Evolutionary conservation across 2,329 filamentous ascomycete genomes (phyloP).

Genomic region (Talaromyces sp.): DNA sequence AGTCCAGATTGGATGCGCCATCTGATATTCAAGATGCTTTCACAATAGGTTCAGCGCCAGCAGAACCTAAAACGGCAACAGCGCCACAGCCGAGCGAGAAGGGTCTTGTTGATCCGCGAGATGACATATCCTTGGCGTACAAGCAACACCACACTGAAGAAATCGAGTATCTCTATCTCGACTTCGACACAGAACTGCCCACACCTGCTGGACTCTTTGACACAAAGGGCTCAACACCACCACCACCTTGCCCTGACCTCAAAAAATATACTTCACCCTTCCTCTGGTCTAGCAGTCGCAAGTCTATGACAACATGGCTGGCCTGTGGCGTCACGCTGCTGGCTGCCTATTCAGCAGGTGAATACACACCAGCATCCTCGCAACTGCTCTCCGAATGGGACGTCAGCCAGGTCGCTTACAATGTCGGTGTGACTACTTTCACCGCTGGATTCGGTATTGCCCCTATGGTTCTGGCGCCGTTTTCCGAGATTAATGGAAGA

Average conservation of each 20-base stretch:
- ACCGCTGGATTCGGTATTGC: constrained; percentile 76
- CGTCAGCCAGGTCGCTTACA: constrained; percentile 62
- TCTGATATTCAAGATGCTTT: not conserved
- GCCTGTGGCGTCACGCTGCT: constrained; percentile 73
- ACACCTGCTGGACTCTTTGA: constrained; percentile 35
- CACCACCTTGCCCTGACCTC: constrained; percentile 63
- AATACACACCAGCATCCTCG: constrained; percentile 67
- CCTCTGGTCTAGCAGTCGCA: constrained; percentile 66
- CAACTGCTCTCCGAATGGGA: constrained; percentile 66
- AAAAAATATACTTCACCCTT: constrained; percentile 67
- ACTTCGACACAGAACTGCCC: constrained; percentile 59
- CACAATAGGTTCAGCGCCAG: not conserved
- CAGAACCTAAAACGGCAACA: not conserved
- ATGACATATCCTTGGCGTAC: not conserved
- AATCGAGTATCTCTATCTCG: constrained; percentile 59
- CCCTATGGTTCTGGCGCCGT: constrained; percentile 79
- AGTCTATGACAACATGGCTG: constrained; percentile 67
- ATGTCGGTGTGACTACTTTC: constrained; percentile 76
- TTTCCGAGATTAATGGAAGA: constrained; percentile 84
- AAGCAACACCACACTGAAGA: constrained; percentile 22
- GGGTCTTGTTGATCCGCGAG: not conserved
- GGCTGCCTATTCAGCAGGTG: constrained; percentile 76
- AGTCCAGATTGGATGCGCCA: not conserved
- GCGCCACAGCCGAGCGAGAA: not conserved
- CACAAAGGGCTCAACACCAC: constrained; percentile 31